Conservation (phyloP, 306 rosid genomes). For the Fagus crenata region DNA sequence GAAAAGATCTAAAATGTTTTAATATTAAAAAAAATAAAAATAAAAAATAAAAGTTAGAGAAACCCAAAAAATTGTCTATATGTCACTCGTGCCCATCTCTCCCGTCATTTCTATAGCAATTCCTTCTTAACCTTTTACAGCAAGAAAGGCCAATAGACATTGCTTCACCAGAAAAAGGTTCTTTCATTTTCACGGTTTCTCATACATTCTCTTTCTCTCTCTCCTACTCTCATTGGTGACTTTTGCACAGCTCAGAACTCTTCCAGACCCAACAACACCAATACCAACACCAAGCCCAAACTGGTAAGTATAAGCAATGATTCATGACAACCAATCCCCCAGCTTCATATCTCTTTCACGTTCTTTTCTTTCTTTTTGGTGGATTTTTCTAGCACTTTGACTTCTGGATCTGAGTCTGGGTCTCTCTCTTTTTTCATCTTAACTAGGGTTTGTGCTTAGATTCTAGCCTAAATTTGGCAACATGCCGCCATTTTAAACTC, state of each 20-base stretch:
- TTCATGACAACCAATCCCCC: not conserved
- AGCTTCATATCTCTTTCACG: not conserved
- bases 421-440: not conserved
- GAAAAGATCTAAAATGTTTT: not conserved
- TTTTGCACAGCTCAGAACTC: constrained; percentile 23
- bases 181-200: constrained; percentile 12
- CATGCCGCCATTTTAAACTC: constrained; percentile 34
- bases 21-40: not conserved
- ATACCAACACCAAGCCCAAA: constrained; percentile 18
- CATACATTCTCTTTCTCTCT: constrained; percentile 5
- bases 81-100: not conserved
- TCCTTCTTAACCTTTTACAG: not conserved
- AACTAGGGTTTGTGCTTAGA: constrained; percentile 27
- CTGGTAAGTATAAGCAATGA: constrained; percentile 12
- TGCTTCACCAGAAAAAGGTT: constrained; percentile 31
- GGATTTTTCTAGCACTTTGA: not conserved
- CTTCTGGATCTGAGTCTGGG: constrained; percentile 37
- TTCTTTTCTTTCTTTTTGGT: constrained; percentile 8
- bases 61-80: not conserved
- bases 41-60: not conserved
- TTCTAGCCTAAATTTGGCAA: constrained; percentile 49
- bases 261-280: constrained; percentile 11
- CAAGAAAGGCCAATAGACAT: constrained; percentile 9
- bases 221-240: constrained; percentile 37
- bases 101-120: not conserved